Conservation (phyloP, 768 basidiomycete genomes). For the Cystofilobasidium capitatum region DNA sequence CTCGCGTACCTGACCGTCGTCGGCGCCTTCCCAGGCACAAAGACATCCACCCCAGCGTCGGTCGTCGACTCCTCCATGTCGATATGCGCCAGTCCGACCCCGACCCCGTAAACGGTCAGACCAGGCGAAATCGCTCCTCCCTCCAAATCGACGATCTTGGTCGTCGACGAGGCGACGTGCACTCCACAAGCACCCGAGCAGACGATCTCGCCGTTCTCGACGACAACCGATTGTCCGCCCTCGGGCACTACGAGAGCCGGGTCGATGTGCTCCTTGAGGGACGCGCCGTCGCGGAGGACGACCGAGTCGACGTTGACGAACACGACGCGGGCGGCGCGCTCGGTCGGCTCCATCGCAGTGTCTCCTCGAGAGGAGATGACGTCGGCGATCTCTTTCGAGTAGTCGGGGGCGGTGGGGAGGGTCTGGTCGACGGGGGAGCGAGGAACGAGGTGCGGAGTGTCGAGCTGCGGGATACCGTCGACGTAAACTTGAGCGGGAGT, state of each 20-base stretch:
- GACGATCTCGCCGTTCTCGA: constrained; percentile 48
- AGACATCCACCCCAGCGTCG: constrained; percentile 46
- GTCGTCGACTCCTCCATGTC: constrained; percentile 52
- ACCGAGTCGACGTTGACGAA: constrained; percentile 59
- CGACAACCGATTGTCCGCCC: constrained; percentile 45
- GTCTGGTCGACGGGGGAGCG: constrained; percentile 44
- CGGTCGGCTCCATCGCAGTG: not conserved
- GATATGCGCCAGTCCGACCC: not conserved
- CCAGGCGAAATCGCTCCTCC: constrained; percentile 56
- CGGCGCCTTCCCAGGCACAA: constrained; percentile 36
- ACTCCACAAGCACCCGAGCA: constrained; percentile 43
- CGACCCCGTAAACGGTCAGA: constrained; percentile 49
- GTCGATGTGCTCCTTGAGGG: constrained; percentile 27
- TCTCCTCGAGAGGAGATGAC: constrained; percentile 42
- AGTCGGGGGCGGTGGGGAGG: constrained; percentile 57
- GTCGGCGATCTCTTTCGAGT: constrained; percentile 55
- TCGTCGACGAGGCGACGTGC: not conserved
- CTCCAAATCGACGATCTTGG: constrained; percentile 45
- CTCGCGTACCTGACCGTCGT: constrained; percentile 48
- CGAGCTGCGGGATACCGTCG: constrained; percentile 65
- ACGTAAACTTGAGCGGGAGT: constrained; percentile 74
- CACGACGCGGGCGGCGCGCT: constrained; percentile 42
- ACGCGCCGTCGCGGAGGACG: constrained; percentile 39
- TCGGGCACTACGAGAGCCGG: not conserved
- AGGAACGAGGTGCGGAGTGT: constrained; percentile 8